These are phyloP conservation scores for Penicillium herquei DNA, from an alignment of 495 filamentous ascomycete genomes.

Conservation along the genomic window DNA sequence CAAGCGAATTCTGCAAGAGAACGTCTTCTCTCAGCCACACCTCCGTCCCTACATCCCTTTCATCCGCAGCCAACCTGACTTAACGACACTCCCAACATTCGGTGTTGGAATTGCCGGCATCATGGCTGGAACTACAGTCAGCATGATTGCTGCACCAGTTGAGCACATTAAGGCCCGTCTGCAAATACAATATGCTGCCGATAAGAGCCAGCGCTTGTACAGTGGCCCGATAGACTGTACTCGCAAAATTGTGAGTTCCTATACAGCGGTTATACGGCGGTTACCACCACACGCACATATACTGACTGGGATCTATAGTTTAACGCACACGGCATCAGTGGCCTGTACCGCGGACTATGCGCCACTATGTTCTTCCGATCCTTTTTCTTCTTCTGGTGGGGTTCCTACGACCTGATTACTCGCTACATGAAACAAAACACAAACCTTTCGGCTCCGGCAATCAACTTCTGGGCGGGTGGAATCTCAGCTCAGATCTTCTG, in stretches of 20 bases:
- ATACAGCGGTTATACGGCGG: neutral
- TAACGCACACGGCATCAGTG: conserved; percentile 65
- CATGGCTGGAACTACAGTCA: conserved; percentile 84
- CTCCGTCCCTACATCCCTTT: conserved; percentile 39
- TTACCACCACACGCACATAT: neutral
- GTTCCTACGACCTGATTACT: conserved; percentile 81
- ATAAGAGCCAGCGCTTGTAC: conserved; percentile 74
- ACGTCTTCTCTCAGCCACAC: conserved; percentile 66
- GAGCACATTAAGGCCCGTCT: conserved; percentile 94
- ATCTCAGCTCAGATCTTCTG: conserved; percentile 91
- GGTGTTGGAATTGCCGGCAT: conserved; percentile 87
- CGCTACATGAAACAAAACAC: conserved; percentile 64
- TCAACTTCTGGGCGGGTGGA: conserved; percentile 98
- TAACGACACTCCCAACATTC: conserved; percentile 61
- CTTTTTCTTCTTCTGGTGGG: conserved; percentile 99
- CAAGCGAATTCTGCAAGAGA: conserved; percentile 72
- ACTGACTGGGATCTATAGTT: conserved; percentile 29
- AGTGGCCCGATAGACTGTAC: conserved; percentile 82
- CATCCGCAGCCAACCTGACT: conserved; percentile 27
- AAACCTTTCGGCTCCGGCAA: conserved; percentile 66
- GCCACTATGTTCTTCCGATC: conserved; percentile 86
- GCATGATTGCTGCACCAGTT: conserved; percentile 88
- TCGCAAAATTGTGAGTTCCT: conserved; percentile 58
- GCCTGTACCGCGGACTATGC: conserved; percentile 78
- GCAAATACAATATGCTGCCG: conserved; percentile 84